phyloP scores from a whole-genome alignment of 176 grass and related monocot genomes.

The Avena atlantica region DNA sequence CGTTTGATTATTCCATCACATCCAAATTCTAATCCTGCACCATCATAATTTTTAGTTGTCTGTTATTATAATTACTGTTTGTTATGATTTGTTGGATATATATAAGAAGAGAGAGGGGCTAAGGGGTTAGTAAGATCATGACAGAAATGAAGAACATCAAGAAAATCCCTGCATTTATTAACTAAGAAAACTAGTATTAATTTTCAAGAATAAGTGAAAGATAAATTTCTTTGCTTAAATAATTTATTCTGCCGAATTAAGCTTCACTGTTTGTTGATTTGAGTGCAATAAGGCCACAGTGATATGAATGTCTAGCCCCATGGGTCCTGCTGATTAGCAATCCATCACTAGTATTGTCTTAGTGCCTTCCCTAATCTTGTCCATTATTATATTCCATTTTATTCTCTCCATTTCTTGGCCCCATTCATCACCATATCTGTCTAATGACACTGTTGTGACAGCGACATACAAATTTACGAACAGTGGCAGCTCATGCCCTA shows the following conservation, averaged over 20 bases:
- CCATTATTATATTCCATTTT: conserved; percentile 43
- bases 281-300: conserved; percentile 38
- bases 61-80: conserved; percentile 29
- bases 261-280: conserved; percentile 45
- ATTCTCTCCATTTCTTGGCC: conserved; percentile 44
- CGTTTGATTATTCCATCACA: conserved; percentile 49
- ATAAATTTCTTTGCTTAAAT: conserved; percentile 21
- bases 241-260: conserved; percentile 2
- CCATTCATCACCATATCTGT: conserved; percentile 37
- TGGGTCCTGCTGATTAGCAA: conserved; percentile 41
- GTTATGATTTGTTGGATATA: conserved; percentile 49
- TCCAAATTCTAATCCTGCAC: conserved; percentile 55
- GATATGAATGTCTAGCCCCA: conserved; percentile 30
- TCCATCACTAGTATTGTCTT: conserved; percentile 29
- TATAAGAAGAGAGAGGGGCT: conserved; percentile 32
- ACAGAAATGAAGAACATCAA: conserved; percentile 33
- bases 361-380: conserved; percentile 32
- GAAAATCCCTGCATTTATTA: conserved; percentile 18
- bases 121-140: conserved; percentile 53
- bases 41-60: conserved; percentile 37
- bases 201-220: conserved; percentile 38
- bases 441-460: conserved; percentile 30
- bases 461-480: conserved; percentile 38
- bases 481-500: conserved; percentile 45
- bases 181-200: conserved; percentile 23